phyloP scores from a whole-genome alignment of 768 basidiomycete species.

The Kwoniella pini region DNA sequence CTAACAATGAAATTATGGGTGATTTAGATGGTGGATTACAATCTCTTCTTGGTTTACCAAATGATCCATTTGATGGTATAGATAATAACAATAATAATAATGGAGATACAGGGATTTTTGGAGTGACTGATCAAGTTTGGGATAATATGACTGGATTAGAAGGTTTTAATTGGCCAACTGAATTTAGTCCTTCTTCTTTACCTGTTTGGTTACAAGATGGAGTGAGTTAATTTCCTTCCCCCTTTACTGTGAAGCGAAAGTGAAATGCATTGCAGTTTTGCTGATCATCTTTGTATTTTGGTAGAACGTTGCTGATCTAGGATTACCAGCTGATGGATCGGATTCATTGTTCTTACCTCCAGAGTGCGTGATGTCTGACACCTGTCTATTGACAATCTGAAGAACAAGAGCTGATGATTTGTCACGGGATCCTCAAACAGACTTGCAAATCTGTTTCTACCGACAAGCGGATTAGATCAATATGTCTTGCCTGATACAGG shows the following conservation, averaged over 20 bases:
- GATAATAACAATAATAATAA: constrained; percentile 13
- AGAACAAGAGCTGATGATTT: background rate
- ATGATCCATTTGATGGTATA: constrained; percentile 3
- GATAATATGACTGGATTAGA: constrained; percentile 66
- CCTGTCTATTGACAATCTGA: no score
- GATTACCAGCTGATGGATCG: constrained; percentile 85
- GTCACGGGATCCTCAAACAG: constrained; percentile 10
- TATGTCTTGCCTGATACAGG: constrained; percentile 47
- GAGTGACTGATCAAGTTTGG: constrained; percentile 10
- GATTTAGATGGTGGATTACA: constrained; percentile 43
- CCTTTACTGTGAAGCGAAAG: no score
- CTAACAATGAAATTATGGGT: constrained; percentile 1
- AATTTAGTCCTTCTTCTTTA: constrained; percentile 74
- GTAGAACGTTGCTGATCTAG: constrained; percentile 83
- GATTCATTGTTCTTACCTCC: constrained; percentile 77
- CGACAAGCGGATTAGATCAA: constrained; percentile 29
- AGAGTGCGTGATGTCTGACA: constrained; percentile 47
- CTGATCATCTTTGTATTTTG: constrained; percentile 8
- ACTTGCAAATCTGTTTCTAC: constrained; percentile 52
- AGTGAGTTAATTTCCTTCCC: constrained; percentile 58
- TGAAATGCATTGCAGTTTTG: no score
- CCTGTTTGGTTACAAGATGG: constrained; percentile 92
- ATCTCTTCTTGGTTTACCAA: constrained; percentile 36
- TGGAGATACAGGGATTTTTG: background rate
- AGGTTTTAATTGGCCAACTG: constrained; percentile 65